phyloP scores from a whole-genome alignment of 371 early-diverging fungal species.

The Mortierella sp. region DNA sequence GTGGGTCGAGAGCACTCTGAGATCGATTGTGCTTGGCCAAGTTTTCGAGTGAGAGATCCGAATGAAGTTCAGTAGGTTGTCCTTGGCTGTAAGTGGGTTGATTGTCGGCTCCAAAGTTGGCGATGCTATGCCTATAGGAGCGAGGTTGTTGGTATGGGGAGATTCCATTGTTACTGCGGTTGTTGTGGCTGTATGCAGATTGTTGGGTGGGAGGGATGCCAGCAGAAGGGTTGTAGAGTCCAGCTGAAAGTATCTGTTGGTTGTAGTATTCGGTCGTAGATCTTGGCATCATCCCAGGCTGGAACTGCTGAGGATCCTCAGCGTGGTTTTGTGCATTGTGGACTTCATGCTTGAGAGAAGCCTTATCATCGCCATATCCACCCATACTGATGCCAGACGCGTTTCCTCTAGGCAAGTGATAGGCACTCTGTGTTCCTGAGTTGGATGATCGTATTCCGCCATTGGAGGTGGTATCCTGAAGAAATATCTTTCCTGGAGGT shows the following conservation, averaged over 20 bases:
- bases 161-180: not conserved
- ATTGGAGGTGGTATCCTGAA: not conserved
- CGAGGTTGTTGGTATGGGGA: not conserved
- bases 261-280: conserved; percentile 20
- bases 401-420: conserved; percentile 14
- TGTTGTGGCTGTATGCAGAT: not conserved
- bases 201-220: not conserved
- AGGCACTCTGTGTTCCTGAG: conserved; percentile 23
- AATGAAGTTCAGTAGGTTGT: not conserved
- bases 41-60: conserved; percentile 37
- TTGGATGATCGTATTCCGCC: not conserved
- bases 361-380: not conserved
- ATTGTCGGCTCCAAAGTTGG: conserved; percentile 14
- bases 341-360: conserved; percentile 9
- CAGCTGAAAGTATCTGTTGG: conserved; percentile 21
- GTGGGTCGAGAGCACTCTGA: conserved; percentile 21
- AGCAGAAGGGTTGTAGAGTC: not conserved
- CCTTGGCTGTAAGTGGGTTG: not conserved
- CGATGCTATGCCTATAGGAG: conserved; percentile 28
- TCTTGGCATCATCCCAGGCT: conserved; percentile 38
- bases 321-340: conserved; percentile 13
- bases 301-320: conserved; percentile 22
- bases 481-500: not conserved
- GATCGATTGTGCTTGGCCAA: conserved; percentile 47
- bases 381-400: not conserved